Base-by-base conservation (phyloP, 768 basidiomycete species). In the Lactifluus hygrophoroides region DNA sequence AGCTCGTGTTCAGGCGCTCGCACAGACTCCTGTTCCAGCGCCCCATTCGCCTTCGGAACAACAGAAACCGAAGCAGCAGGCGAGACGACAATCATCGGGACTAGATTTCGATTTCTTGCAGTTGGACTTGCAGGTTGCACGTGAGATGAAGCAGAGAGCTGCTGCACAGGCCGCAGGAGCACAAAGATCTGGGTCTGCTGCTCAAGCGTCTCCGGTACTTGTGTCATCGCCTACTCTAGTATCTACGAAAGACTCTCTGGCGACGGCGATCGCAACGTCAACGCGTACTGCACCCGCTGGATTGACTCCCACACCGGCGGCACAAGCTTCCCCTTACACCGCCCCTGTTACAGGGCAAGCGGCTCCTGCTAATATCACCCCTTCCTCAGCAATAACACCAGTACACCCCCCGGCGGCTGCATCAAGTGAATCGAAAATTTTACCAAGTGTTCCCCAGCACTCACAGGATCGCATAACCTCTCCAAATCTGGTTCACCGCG, bases 41-140 rank as follows among this genome's bases (percentile, higher is more conserved):
- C 19, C 49, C 23, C 5, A 8, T 21, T 16, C 38, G 14, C 14
- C 51, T 40, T 35, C 49, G 3, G 42, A 21, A 5, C 34, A 34
- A 23, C 43, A 56, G 37, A 38, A 56, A 7, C 13, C 34, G 16
- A 60, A 25, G 13, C 34, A 17, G 14, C 34, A 19, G 1, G 14
- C 48, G 3, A 55, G 43, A n/a, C 58, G 58, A 44, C 53, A 56
- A 32, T 56, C 58, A 17, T 54, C 35, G 2, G 58, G 54, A 35
- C 21, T 60, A 25, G 43, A 60, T 35, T 60, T 60, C 40, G 43
- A 60, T 35, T 60, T 60, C 40, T 23, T 60, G 35, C 58, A 60
- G 43, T 9, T 60, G 17, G 58, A 60, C 38, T 23, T 60, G 23
- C 42, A 51, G 28, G 17, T 27, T 17, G 58, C 58, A 5, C 58